Evolutionary conservation across 1,139 yeast genomes (phyloP), one percentile per base, ranked within the genome.

Genomic region (Yamadazyma triangularis): DNA sequence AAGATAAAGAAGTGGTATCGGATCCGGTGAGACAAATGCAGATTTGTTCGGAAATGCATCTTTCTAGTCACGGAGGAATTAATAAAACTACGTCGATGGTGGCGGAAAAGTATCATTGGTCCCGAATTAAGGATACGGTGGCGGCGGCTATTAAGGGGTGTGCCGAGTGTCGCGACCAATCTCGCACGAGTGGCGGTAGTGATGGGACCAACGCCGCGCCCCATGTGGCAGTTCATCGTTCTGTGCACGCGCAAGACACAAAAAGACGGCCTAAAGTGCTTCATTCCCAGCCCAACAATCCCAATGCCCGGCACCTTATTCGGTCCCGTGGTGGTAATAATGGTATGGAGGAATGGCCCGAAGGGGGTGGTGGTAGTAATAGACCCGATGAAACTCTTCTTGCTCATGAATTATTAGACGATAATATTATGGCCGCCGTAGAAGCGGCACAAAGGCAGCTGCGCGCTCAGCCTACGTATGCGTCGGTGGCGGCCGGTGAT

Each of bases 91-190:
- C 96, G 0, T 65, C 91, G 0, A 62, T 72, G 23, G 77, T 91
- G 13, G 74, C 93, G 1, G 93, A 84, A 41, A 73, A 75, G 43
- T 91, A 82, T 47, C 95, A 87, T 53, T 91, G 97, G 96, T 75
- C 88, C 2, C 73, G 95, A 30, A 84, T 91, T 40, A 89, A 91
- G 56, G 88, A 79, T 40, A 87, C 96, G 0, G 96, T 86, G 0
- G 80, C 84, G 0, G 77, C 79, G 24, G 93, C 87, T 1, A 79
- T 89, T 30, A 70, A 82, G 36, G 74, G 78, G 36, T 91, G 98
- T 52, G 64, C 73, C 1, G 81, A 77, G 34, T 89, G 97, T 56
- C 69, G 86, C 30, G 70, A 64, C 31, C 60, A 60, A 19, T 43
- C 56, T 3, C 48, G 60, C 30, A 67, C 60, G 19, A 50, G 57